Evolutionary conservation across 2,329 filamentous ascomycete species (phyloP).

Genomic region (Penicillium corylophilum): DNA sequence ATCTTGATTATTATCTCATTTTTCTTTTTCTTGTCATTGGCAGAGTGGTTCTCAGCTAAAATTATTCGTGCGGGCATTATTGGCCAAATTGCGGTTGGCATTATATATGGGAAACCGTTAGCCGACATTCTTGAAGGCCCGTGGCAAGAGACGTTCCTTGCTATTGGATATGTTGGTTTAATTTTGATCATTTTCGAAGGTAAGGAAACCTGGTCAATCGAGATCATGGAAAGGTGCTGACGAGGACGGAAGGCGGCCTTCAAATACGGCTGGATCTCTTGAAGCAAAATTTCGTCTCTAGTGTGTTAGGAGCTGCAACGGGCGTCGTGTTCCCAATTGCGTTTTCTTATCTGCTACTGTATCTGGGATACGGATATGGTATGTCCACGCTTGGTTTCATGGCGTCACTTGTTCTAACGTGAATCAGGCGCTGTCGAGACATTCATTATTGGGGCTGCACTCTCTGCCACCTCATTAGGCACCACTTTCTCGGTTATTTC

Average conservation of each 20-base stretch:
- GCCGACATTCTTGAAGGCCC: conserved; percentile 44
- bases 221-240: not conserved
- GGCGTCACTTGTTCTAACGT: conserved; percentile 2
- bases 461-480: conserved; percentile 34
- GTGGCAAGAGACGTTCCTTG: conserved; percentile 50
- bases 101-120: conserved; percentile 48
- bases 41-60: conserved; percentile 44
- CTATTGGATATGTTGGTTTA: conserved; percentile 50
- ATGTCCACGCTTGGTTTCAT: not conserved
- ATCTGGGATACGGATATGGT: conserved; percentile 46
- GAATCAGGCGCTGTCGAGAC: conserved; percentile 30
- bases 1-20: conserved; percentile 48
- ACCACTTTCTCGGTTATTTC: conserved; percentile 34
- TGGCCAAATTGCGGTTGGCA: conserved; percentile 49
- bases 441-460: conserved; percentile 31
- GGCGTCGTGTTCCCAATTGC: conserved; percentile 51
- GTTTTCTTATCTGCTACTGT: conserved; percentile 46
- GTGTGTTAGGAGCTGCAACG: conserved; percentile 43
- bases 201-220: conserved; percentile 10
- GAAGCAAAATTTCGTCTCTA: conserved; percentile 46
- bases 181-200: conserved; percentile 53
- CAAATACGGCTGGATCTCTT: conserved; percentile 49
- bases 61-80: conserved; percentile 48
- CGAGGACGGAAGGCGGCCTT: conserved; percentile 40
- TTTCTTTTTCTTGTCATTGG: conserved; percentile 45